Evolutionary conservation across 148 eudicot genomes (phyloP).

Genomic region (Chenopodium berlandieri): DNA sequence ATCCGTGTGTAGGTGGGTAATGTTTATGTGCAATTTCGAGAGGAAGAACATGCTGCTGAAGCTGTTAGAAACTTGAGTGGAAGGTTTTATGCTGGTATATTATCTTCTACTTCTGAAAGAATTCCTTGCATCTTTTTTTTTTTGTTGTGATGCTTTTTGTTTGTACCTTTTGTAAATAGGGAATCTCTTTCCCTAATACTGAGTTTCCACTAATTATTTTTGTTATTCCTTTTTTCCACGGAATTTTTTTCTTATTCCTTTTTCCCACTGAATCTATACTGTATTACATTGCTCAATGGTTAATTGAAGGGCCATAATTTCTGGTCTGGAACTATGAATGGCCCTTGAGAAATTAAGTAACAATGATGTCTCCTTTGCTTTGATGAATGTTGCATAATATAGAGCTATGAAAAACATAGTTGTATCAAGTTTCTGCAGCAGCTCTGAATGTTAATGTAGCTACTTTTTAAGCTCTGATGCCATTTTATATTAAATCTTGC

Average conservation of each 20-base stretch:
- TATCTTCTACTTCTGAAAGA: not conserved
- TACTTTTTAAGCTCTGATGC: not conserved
- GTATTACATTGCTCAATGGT: not conserved
- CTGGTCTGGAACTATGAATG: not conserved
- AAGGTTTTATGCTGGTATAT: slow-evolving; percentile 84
- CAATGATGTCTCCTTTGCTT: not conserved
- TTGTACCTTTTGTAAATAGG: not conserved
- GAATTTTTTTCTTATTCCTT: not conserved
- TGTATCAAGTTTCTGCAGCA: not conserved
- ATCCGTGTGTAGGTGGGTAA: slow-evolving; percentile 66
- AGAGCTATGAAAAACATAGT: no score
- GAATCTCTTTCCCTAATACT: not conserved
- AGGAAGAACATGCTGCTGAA: slow-evolving; percentile 89
- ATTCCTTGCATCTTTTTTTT: not conserved
- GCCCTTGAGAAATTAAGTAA: not conserved
- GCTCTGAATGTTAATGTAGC: not conserved
- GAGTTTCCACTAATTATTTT: not conserved
- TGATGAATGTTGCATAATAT: not conserved
- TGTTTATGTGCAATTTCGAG: slow-evolving; percentile 91
- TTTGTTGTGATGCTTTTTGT: not conserved
- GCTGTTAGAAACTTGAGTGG: slow-evolving; percentile 79
- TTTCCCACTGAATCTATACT: not conserved
- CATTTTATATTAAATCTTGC: slow-evolving; percentile 3
- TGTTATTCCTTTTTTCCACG: not conserved
- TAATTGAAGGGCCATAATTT: not conserved